A percentile compares a stretch with the other conserved stretches of the same genome.
Conservation (phyloP, 1,284 basidiomycete genomes). For the Ustilago cynodontis region DNA sequence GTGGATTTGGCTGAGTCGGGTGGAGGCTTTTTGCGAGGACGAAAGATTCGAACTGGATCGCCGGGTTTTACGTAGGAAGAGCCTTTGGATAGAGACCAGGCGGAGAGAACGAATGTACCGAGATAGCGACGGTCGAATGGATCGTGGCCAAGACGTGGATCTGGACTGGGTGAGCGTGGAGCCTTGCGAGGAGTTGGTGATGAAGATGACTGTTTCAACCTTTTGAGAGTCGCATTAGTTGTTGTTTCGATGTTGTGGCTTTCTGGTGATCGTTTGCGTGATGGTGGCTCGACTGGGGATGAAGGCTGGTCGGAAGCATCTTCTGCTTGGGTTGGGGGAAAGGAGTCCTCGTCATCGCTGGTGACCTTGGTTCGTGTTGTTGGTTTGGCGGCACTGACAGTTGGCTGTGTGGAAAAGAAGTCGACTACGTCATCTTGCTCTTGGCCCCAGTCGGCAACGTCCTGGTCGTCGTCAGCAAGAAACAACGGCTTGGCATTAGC, state of each 20-base stretch:
- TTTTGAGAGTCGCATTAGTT: conserved; percentile 8
- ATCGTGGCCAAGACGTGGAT: conserved; percentile 47
- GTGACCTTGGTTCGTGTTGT: conserved; percentile 4
- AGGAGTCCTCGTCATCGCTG: conserved; percentile 35
- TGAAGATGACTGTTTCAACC: conserved; percentile 13
- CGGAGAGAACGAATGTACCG: conserved; percentile 65
- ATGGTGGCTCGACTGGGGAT: conserved; percentile 2
- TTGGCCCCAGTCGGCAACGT: conserved; percentile 26
- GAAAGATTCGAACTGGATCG: conserved; percentile 59
- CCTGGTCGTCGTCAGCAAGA: conserved; percentile 36
- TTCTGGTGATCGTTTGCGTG: conserved; percentile 11
- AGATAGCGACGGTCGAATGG: conserved; percentile 55
- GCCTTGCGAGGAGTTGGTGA: conserved; percentile 12
- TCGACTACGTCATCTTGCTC: conserved; percentile 19
- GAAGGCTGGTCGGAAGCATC: conserved; percentile 7
- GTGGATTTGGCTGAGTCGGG: conserved; percentile 15
- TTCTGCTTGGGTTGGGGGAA: conserved; percentile 2
- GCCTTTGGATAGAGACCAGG: conserved; percentile 67
- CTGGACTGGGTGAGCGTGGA: conserved; percentile 35
- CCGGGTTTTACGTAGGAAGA: conserved; percentile 59
- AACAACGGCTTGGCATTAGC: conserved; percentile 48
- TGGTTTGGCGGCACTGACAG: background rate
- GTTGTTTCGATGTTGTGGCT: background rate
- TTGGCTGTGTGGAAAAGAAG: conserved; percentile 32
- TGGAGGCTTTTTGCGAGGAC: conserved; percentile 52